Percentiles rank a stretch among this genome's conserved stretches.
Evolutionary conservation across 805 yeast species (phyloP).

Genomic region (Kodamaea kaohsiungensis): DNA sequence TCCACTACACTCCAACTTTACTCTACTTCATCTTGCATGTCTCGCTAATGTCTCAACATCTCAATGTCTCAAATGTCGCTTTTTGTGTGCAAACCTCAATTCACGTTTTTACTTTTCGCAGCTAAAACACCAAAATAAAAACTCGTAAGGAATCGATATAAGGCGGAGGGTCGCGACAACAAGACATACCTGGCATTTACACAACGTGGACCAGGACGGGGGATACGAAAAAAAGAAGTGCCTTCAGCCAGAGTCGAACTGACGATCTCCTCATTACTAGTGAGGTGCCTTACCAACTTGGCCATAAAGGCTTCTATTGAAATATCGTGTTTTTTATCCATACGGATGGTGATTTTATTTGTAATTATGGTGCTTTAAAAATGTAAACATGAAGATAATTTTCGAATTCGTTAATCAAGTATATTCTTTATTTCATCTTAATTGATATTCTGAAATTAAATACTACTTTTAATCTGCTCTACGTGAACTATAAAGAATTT

Average conservation of each 20-base stretch:
- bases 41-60: too few species aligned
- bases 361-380: neutral
- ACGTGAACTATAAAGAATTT: too few species aligned
- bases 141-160: neutral
- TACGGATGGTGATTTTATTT: neutral
- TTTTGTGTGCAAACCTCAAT: neutral
- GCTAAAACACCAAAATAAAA: neutral
- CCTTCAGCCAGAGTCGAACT: conserved; percentile 5
- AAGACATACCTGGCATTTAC: neutral
- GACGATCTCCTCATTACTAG: conserved; percentile 5
- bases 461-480: too few species aligned
- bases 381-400: neutral
- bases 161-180: neutral
- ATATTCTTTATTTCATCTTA: too few species aligned
- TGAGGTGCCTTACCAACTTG: conserved; percentile 5
- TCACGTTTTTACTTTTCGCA: neutral
- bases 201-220: neutral
- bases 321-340: neutral
- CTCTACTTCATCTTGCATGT: too few species aligned
- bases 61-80: too few species aligned
- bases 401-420: too few species aligned
- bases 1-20: too few species aligned
- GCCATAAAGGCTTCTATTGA: conserved; percentile 1
- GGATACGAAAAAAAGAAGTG: neutral
- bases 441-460: too few species aligned